Conservation (phyloP, 2,329 filamentous ascomycete species). For the Fusarium multiceps region DNA sequence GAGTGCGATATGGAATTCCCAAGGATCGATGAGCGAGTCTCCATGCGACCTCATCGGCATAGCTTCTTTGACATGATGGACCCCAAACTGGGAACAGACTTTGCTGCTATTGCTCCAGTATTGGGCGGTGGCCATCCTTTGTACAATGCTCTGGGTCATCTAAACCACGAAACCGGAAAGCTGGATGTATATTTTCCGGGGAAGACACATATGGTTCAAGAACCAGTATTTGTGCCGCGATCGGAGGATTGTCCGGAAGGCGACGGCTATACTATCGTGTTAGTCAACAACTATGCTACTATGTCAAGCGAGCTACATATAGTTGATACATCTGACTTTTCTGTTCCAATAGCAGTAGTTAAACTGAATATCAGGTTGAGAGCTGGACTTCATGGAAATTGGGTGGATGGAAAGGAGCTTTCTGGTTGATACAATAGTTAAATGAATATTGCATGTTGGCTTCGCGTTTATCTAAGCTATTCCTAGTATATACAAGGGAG, state of each 20-base stretch:
- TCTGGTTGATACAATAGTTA: fast-evolving
- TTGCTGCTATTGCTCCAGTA: not conserved
- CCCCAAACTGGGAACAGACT: not conserved
- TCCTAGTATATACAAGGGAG: fast-evolving
- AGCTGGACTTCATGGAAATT: not conserved
- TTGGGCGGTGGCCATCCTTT: not conserved
- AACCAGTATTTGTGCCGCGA: not conserved
- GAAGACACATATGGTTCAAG: not conserved
- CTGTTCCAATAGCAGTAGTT: not conserved
- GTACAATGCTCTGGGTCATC: not conserved
- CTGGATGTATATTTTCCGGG: not conserved
- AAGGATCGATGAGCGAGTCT: not conserved
- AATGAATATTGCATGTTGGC: not conserved
- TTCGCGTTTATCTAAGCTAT: not conserved
- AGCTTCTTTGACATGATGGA: not conserved
- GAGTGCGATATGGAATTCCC: not conserved
- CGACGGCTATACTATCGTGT: not conserved
- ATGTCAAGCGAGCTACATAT: not conserved
- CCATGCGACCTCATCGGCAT: not conserved
- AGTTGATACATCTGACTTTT: not conserved
- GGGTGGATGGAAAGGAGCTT: not conserved
- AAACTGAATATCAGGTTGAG: not conserved
- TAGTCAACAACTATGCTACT: not conserved
- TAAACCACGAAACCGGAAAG: not conserved
- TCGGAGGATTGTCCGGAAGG: not conserved